phyloP scores from a whole-genome alignment of 2,329 filamentous ascomycete genomes.

The Trichoderma koningiopsis region DNA sequence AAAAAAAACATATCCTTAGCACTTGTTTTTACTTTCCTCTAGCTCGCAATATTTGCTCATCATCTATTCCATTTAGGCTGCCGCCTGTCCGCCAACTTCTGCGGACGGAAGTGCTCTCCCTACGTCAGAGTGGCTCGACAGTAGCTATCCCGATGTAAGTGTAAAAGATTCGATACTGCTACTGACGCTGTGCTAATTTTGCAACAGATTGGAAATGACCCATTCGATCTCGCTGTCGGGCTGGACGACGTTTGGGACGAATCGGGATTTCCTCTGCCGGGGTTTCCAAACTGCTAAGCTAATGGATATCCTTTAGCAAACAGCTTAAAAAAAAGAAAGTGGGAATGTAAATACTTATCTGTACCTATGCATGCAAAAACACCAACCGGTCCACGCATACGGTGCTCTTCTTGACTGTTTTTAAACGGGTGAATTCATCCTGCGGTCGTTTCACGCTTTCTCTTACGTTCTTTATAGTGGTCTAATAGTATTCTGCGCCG shows the following conservation, averaged over 20 bases:
- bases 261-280: conserved; percentile 13
- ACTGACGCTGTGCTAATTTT: background rate
- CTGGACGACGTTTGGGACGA: conserved; percentile 7
- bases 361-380: background rate
- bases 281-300: conserved; percentile 14
- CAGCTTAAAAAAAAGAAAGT: background rate
- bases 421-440: background rate
- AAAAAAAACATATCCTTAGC: background rate
- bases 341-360: background rate
- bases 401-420: background rate
- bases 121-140: conserved; percentile 18
- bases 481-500: background rate
- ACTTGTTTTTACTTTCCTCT: background rate
- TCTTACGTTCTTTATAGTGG: background rate
- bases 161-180: background rate
- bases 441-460: background rate
- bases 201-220: conserved; percentile 1
- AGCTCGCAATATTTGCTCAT: background rate
- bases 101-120: conserved; percentile 1
- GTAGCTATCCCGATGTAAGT: conserved; percentile 16
- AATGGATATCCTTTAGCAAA: background rate
- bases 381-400: background rate
- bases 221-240: conserved; percentile 8
- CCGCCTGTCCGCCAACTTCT: background rate
- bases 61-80: background rate